These are phyloP conservation scores for Boechera stricta DNA, from an alignment of 345 rosid species.

Conservation along the genomic window DNA sequence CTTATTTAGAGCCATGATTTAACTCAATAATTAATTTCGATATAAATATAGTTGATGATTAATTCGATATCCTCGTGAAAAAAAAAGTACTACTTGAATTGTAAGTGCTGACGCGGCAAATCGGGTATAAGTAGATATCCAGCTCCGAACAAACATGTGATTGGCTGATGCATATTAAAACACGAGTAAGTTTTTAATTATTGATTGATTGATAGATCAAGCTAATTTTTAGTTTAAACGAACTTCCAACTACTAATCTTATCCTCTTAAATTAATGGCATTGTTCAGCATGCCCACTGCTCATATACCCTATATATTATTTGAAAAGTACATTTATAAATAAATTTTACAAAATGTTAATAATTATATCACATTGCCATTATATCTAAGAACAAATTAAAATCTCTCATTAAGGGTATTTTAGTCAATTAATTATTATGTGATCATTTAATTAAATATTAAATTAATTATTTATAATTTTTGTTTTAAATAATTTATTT, in stretches of 20 bases:
- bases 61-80: background rate
- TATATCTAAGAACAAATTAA: too few species aligned
- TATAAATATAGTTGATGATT: too few species aligned
- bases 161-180: slow-evolving; percentile 22
- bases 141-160: slow-evolving; percentile 37
- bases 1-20: too few species aligned
- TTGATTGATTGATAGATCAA: slow-evolving; percentile 12
- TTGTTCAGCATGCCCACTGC: slow-evolving; percentile 12
- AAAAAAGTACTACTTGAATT: background rate
- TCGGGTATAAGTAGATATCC: slow-evolving; percentile 37
- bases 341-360: too few species aligned
- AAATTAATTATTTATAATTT: too few species aligned
- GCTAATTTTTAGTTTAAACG: background rate
- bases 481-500: too few species aligned
- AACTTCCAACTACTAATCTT: slow-evolving; percentile 22
- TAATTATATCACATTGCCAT: too few species aligned
- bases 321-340: too few species aligned
- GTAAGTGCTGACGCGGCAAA: slow-evolving; percentile 34
- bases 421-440: too few species aligned
- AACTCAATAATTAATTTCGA: too few species aligned
- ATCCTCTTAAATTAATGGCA: slow-evolving; percentile 22
- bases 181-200: slow-evolving; percentile 3
- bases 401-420: too few species aligned
- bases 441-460: too few species aligned
- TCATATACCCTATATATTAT: background rate